Percentiles rank a stretch among this genome's conserved stretches.
Evolutionary conservation across 176 grass and related monocot genomes (phyloP).

Genomic region (Urochloa ruziziensis): DNA sequence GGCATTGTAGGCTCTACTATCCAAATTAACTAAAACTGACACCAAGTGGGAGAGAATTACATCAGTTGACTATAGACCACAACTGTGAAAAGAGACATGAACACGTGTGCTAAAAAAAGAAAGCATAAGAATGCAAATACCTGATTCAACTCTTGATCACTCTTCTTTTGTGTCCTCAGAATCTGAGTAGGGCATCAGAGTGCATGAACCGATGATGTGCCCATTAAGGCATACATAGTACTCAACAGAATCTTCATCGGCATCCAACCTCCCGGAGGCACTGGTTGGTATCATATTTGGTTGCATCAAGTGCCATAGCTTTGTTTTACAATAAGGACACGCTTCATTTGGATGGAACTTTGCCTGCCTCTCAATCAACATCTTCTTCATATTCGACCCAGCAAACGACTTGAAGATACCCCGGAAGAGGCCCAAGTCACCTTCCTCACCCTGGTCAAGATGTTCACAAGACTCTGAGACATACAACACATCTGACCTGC

Average conservation of each 20-base stretch:
- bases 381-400: slow-evolving; percentile 57
- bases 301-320: slow-evolving; percentile 75
- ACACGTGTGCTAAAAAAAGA: neutral
- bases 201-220: slow-evolving; percentile 68
- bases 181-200: slow-evolving; percentile 63
- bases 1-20: neutral
- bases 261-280: slow-evolving; percentile 46
- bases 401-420: slow-evolving; percentile 82
- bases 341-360: slow-evolving; percentile 63
- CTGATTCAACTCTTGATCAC: slow-evolving; percentile 40
- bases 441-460: slow-evolving; percentile 76
- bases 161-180: slow-evolving; percentile 61
- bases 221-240: slow-evolving; percentile 85
- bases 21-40: slow-evolving; percentile 19
- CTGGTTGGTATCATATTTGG: slow-evolving; percentile 68
- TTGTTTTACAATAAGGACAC: slow-evolving; percentile 84
- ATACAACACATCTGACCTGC: slow-evolving; percentile 67
- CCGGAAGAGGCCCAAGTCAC: slow-evolving; percentile 77
- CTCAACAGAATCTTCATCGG: slow-evolving; percentile 67
- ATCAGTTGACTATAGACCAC: neutral
- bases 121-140: slow-evolving; percentile 28
- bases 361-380: slow-evolving; percentile 75
- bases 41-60: slow-evolving; percentile 13
- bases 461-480: slow-evolving; percentile 83
- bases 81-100: neutral